These are phyloP conservation scores for Erythrobasidium hasegawianum DNA, from an alignment of 1,284 basidiomycete genomes.

Conservation along the genomic window DNA sequence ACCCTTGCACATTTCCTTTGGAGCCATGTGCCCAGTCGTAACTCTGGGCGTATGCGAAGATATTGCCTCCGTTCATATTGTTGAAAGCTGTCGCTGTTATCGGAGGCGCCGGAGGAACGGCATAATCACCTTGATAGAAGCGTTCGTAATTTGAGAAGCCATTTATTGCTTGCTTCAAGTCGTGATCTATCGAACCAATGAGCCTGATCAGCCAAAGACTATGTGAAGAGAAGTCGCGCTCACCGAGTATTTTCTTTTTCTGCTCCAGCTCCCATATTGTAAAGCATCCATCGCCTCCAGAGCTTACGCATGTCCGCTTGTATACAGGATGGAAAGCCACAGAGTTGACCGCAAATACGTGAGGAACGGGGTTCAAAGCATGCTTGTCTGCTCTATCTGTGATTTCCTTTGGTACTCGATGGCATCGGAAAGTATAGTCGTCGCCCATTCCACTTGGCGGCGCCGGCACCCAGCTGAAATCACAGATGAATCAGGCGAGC, in stretches of 20 bases:
- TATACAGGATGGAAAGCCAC: conserved; percentile 87
- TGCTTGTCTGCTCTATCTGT: conserved; percentile 32
- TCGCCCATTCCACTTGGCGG: conserved; percentile 44
- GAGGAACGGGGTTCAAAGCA: conserved; percentile 50
- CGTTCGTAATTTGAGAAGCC: background rate
- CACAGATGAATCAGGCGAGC: background rate
- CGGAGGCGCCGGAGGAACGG: conserved; percentile 54
- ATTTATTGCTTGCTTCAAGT: conserved; percentile 7
- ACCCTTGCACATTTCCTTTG: conserved; percentile 72
- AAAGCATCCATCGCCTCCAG: conserved; percentile 70
- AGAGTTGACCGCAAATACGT: conserved; percentile 88
- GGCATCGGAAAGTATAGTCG: conserved; percentile 93
- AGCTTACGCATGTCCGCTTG: conserved; percentile 56
- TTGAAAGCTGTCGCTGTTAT: conserved; percentile 75
- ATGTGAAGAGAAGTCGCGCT: conserved; percentile 42
- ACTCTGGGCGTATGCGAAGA: conserved; percentile 66
- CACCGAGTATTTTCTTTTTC: conserved; percentile 82
- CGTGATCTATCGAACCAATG: conserved; percentile 5
- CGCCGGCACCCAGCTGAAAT: background rate
- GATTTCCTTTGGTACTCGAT: conserved; percentile 38
- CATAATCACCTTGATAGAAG: background rate
- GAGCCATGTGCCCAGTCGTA: conserved; percentile 65
- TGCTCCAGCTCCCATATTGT: conserved; percentile 88
- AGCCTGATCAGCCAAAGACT: too few relatives aligned
- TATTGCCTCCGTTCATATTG: conserved; percentile 63